Evolutionary conservation across 345 rosid genomes (phyloP).

Genomic region (Noccaea caerulescens): DNA sequence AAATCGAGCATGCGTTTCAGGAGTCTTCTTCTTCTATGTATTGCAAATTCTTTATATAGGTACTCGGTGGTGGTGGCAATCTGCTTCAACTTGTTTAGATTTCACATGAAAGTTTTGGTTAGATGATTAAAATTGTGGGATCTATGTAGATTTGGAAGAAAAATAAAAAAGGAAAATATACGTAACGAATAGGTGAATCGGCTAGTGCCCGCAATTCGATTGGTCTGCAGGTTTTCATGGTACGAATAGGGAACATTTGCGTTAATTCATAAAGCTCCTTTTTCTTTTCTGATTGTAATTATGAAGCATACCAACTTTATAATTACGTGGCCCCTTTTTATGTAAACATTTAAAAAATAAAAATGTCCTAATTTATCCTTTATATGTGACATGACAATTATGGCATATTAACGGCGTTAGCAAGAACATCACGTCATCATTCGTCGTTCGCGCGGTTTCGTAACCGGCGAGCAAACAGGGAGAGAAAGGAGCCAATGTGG

Average conservation of each 20-base stretch:
- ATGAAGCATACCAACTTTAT: constrained; percentile 34
- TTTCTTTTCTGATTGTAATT: constrained; percentile 23
- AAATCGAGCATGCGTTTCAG: no score
- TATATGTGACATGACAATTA: constrained; percentile 36
- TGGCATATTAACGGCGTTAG: constrained; percentile 38
- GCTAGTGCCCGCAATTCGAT: constrained; percentile 37
- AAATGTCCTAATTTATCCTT: constrained; percentile 7
- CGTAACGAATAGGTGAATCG: constrained; percentile 6
- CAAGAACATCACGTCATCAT: constrained; percentile 34
- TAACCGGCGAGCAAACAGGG: constrained; percentile 34
- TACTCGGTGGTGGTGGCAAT: no score
- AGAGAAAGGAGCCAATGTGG: constrained; percentile 4
- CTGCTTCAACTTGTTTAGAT: no score
- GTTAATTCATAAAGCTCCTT: constrained; percentile 30
- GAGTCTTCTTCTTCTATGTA: no score
- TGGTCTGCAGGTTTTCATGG: constrained; percentile 43
- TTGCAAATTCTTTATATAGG: no score
- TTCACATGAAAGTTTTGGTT: no score
- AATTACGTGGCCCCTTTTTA: constrained; percentile 17
- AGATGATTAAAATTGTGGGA: no score
- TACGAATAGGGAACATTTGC: constrained; percentile 42
- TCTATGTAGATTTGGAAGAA: no score
- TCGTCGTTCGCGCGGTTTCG: constrained; percentile 40
- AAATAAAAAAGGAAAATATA: no score
- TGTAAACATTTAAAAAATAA: background rate